Evolutionary conservation across 768 basidiomycete genomes (phyloP).

Genomic region (Hypholoma sublateritium): DNA sequence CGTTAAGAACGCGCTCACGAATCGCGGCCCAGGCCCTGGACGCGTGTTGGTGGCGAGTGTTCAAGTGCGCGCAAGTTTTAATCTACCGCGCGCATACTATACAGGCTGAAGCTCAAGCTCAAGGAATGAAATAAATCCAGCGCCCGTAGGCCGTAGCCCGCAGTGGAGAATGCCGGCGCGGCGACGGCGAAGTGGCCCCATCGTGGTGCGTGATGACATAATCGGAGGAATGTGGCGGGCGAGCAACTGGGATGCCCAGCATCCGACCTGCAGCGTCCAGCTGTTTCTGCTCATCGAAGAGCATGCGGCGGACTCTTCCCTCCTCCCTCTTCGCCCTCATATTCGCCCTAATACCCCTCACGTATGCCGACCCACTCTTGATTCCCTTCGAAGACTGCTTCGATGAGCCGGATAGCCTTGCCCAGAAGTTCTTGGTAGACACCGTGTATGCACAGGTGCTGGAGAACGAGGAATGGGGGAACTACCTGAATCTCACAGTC

Average conservation of each 20-base stretch:
- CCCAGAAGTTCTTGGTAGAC: slow-evolving; percentile 63
- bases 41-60: too few relatives aligned
- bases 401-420: slow-evolving; percentile 39
- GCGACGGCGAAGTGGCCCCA: slow-evolving; percentile 14
- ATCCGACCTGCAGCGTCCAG: slow-evolving; percentile 3
- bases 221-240: background rate
- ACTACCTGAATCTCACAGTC: slow-evolving; percentile 68
- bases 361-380: slow-evolving; percentile 55
- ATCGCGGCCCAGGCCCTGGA: too few relatives aligned
- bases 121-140: too few relatives aligned
- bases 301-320: slow-evolving; percentile 20
- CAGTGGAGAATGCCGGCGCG: slow-evolving; percentile 5
- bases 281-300: background rate
- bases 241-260: background rate
- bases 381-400: slow-evolving; percentile 73
- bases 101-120: too few relatives aligned
- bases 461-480: slow-evolving; percentile 38
- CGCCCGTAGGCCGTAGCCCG: background rate
- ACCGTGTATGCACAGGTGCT: slow-evolving; percentile 74
- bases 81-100: too few relatives aligned
- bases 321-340: slow-evolving; percentile 16
- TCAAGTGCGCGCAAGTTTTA: too few relatives aligned
- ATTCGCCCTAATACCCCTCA: slow-evolving; percentile 15
- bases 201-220: background rate
- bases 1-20: too few relatives aligned